Base-by-base conservation (phyloP, 176 grass and related monocot genomes). In the Eleusine coracana region DNA sequence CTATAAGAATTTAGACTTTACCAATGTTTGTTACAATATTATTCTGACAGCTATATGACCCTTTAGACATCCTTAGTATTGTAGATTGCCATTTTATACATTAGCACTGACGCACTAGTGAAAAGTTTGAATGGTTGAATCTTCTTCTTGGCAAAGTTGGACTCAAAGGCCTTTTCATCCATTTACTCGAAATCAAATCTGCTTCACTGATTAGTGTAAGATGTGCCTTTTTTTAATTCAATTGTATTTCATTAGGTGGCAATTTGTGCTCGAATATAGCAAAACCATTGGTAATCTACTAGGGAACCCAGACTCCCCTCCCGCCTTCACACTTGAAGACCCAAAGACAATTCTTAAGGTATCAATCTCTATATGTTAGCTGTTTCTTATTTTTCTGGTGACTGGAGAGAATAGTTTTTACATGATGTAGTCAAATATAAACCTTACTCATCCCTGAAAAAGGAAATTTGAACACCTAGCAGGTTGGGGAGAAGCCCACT, bases 251-350 rank as follows among this genome's bases (percentile, higher is more conserved):
- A 49, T 70, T 79, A 98, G 92, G 96, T 90, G 90, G 91, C 92
- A 98, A 79, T 83, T 92, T 88, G 90, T 92, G 77, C 91, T 98
- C 20, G 87, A 98, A 67, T 98, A 98, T 69, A 95, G 92, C 88
- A 91, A 76, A 83, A 85, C 84, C 72, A 93, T 98, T 76, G 74
- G 75, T 68, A 87, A 77, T 74, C 88, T 98, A 40, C 92, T 95
- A 73, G 83, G 88, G 45, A 89, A 86, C 66, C 79, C 45, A 37
- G 84, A 71, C 41, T 49, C 59, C 89, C 50, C 59, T 68, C 77
- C 77, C 74, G 34, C 71, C 52, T 41, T 68, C 25, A 84, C 86
- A 71, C 88, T 95, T 73, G 90, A 91, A 83, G 92, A 93, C 52
- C 91, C 96, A 50, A 92, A 87, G 75, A 88, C 68, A 14, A 80